These are phyloP conservation scores for Trichocomaceae sp. DNA, from an alignment of 2,329 filamentous ascomycete genomes.

Conservation along the genomic window DNA sequence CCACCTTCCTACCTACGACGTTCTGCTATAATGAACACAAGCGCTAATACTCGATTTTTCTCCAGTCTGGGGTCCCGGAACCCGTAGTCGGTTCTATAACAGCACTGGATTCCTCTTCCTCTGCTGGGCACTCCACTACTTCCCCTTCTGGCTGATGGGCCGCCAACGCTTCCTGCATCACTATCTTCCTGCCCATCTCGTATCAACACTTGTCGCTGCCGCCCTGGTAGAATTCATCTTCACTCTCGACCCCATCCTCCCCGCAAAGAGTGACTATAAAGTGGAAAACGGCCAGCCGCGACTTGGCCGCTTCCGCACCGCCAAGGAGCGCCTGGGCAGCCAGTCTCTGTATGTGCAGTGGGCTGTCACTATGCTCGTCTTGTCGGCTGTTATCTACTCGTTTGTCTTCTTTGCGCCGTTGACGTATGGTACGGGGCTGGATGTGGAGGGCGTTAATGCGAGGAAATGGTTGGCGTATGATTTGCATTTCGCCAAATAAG, in stretches of 20 bases:
- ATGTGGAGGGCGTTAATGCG: constrained; percentile 66
- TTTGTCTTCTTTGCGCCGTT: constrained; percentile 93
- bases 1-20: constrained; percentile 23
- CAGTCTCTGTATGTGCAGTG: constrained; percentile 73
- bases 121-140: constrained; percentile 93
- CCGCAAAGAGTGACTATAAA: constrained; percentile 41
- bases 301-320: constrained; percentile 56
- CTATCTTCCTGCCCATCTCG: constrained; percentile 90
- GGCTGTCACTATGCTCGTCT: constrained; percentile 67
- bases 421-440: constrained; percentile 88
- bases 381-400: constrained; percentile 62
- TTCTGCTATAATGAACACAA: constrained; percentile 2
- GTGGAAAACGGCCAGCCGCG: constrained; percentile 39
- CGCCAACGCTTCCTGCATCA: constrained; percentile 97
- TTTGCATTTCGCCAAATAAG: constrained; percentile 97
- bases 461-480: constrained; percentile 97
- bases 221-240: constrained; percentile 94
- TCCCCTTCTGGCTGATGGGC: constrained; percentile 97
- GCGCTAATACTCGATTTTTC: not conserved
- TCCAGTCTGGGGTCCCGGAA: constrained; percentile 53
- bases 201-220: constrained; percentile 82
- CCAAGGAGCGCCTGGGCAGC: constrained; percentile 70
- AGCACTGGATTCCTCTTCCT: constrained; percentile 99
- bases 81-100: constrained; percentile 92
- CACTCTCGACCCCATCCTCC: constrained; percentile 68